Evolutionary conservation across 2,329 filamentous ascomycete species (phyloP).

Genomic region (Scortechinia acanthostroma): DNA sequence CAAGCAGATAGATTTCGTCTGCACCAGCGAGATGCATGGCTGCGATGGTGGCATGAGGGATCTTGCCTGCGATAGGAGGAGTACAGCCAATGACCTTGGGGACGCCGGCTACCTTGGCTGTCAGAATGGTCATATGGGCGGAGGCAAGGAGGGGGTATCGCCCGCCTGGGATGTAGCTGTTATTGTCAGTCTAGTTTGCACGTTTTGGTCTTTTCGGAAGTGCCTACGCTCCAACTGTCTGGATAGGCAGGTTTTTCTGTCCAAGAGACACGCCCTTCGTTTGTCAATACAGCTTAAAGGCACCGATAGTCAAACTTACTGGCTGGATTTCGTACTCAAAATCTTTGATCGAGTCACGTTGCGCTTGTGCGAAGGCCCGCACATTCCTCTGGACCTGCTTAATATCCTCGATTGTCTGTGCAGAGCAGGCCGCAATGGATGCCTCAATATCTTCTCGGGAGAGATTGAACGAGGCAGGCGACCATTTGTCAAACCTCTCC

Average conservation of each 20-base stretch:
- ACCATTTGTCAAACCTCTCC: slow-evolving; percentile 45
- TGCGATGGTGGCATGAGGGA: slow-evolving; percentile 38
- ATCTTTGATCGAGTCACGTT: slow-evolving; percentile 33
- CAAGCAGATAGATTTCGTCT: slow-evolving; percentile 39
- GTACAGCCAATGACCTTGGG: slow-evolving; percentile 39
- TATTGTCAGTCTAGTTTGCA: slow-evolving; percentile 5
- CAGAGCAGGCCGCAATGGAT: slow-evolving; percentile 30
- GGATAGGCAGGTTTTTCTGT: slow-evolving; percentile 39
- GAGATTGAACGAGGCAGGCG: slow-evolving; percentile 36
- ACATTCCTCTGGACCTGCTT: slow-evolving; percentile 41
- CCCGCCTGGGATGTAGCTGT: slow-evolving; percentile 36
- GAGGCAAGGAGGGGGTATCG: slow-evolving; percentile 42
- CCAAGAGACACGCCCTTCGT: slow-evolving; percentile 40
- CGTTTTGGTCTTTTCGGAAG: slow-evolving; percentile 6
- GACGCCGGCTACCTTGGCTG: slow-evolving; percentile 43
- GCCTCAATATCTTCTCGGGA: slow-evolving; percentile 31
- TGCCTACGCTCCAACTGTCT: slow-evolving; percentile 30
- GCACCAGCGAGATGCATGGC: slow-evolving; percentile 39
- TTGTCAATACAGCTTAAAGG: too few species aligned
- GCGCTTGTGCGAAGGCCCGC: slow-evolving; percentile 35
- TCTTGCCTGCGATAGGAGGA: slow-evolving; percentile 36
- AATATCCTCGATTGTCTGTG: slow-evolving; percentile 37
- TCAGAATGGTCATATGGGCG: slow-evolving; percentile 46
- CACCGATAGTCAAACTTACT: too few species aligned
- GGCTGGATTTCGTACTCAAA: slow-evolving; percentile 40